Evolutionary conservation across 2,329 filamentous ascomycete genomes (phyloP), one percentile per base, ranked within the genome.

Genomic region (Paramyrothecium sp.): DNA sequence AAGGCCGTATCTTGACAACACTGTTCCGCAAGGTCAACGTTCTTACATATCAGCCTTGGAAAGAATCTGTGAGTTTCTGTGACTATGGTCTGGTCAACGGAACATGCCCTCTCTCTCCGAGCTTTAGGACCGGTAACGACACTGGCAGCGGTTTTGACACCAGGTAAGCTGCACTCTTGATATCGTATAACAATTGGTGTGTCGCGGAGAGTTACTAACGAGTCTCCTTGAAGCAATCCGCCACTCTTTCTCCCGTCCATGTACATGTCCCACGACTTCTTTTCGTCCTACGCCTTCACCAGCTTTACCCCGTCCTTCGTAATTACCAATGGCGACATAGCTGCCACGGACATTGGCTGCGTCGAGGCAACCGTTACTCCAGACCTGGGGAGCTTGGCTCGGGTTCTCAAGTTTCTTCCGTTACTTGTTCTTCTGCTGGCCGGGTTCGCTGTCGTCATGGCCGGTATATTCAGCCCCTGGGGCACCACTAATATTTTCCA

Each of bases 401-500:
- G 83, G 72, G 79, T 91, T 48, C 73, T 97, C 51, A 85, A 82
- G 55, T 95, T 90, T 69, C 73, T 97, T 4, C 94, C 95, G 1
- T 81, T 94, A 22, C 79, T 89, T 3, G 85, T 97, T 22, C 80
- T 99, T 33, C 76, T 94, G 3, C 80, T 94, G 46, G 91, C 96
- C 50, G 95, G 87, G 2, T 73, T 92, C 57, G 92, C 93, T 16
- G 97, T 94, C 7, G 79, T 93, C 38, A 87, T 92, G 63, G 92
- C 95, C 3, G 90, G 87, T 53, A 91, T 96, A 41, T 94, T 87
- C 70, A 97, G 93, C 68, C 95, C 95, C 0, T 99, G 95, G 94
- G 95, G 95, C 20, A 91, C 92, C 2, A 86, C 86, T 8, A 90
- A 99, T 70, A 82, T 94, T 20, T 98, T 98, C 71, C 88, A 91